Evolutionary conservation across 257 asterid genomes (phyloP).

Genomic region (Gynochthodes officinalis): DNA sequence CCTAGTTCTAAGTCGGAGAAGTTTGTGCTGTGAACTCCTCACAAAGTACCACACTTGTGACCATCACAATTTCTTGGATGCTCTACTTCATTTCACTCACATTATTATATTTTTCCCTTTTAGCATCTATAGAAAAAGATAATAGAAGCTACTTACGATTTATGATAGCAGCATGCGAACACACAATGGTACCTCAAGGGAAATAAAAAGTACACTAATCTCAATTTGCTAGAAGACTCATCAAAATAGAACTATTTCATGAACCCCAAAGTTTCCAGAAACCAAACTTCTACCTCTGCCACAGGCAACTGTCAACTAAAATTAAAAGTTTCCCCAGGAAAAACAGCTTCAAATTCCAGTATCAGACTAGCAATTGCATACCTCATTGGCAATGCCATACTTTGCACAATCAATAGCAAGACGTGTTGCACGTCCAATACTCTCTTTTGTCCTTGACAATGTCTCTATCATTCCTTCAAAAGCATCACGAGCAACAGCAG

Average conservation of each 20-base stretch:
- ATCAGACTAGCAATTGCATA: slow-evolving; percentile 16
- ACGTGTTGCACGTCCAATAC: slow-evolving; percentile 98
- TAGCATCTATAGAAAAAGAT: neutral
- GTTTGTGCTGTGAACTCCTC: neutral
- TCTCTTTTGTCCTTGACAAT: slow-evolving; percentile 94
- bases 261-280: neutral
- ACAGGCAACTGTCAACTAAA: neutral
- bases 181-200: neutral
- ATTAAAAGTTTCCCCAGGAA: neutral
- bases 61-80: neutral
- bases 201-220: neutral
- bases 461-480: slow-evolving; percentile 99
- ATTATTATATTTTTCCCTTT: neutral
- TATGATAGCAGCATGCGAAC: neutral
- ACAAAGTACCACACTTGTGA: neutral
- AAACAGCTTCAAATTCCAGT: neutral
- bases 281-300: neutral
- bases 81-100: neutral
- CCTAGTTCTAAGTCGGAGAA: neutral
- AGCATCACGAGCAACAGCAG: slow-evolving; percentile 99
- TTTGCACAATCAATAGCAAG: slow-evolving; percentile 99
- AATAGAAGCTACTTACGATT: neutral
- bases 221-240: neutral
- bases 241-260: neutral
- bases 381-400: slow-evolving; percentile 94